Base-by-base conservation (phyloP, 2,329 filamentous ascomycete genomes). In the Arthroderma sp. region DNA sequence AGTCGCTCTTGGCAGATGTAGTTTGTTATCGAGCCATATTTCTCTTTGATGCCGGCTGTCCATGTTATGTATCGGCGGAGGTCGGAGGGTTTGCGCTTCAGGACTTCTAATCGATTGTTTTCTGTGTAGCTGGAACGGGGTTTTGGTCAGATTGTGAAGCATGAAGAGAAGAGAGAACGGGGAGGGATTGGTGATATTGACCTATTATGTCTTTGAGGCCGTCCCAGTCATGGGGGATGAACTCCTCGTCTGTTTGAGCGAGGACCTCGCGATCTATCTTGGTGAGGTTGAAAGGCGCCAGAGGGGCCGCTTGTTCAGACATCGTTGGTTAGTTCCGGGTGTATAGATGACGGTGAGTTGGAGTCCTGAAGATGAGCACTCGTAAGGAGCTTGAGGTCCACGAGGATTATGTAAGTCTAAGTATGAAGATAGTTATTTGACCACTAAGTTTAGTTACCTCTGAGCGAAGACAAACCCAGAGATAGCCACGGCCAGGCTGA, bases 11-110 rank as follows among this genome's bases (percentile, higher is more conserved):
- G 58, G 42, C 75, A 70, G 33, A 81, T 68, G 56, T 73, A 80
- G 46, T 71, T 66, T 40, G 70, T 73, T 39, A 77, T 73, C 34
- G 68, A 68, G 42, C 75, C 75, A 56, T 77, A 77, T 34, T 66
- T 55, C n/a, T 60, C 56, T 53, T 77, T 78, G 36, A 69, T 73
- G 32, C 70, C 61, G 36, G 63, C 61, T 3, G 71, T 72, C 76
- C 77, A 81, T 30, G 67, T 65, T n/a, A 79, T 66, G 54, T 81
- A 81, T 43, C 72, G 70, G 56, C 68, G 66, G 10, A 79, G 64
- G 51, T 77, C 71, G 49, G 72, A 76, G 22, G 77, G 77, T 58
- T 69, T 71, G 51, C 77, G 72, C 55, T 74, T 77, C 7, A 80
- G 64, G 31, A 70, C 61, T 48, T 71, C 70, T 45, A 80, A 73